phyloP scores from a whole-genome alignment of 2,329 filamentous ascomycete species.

The Fusarium metavorans region DNA sequence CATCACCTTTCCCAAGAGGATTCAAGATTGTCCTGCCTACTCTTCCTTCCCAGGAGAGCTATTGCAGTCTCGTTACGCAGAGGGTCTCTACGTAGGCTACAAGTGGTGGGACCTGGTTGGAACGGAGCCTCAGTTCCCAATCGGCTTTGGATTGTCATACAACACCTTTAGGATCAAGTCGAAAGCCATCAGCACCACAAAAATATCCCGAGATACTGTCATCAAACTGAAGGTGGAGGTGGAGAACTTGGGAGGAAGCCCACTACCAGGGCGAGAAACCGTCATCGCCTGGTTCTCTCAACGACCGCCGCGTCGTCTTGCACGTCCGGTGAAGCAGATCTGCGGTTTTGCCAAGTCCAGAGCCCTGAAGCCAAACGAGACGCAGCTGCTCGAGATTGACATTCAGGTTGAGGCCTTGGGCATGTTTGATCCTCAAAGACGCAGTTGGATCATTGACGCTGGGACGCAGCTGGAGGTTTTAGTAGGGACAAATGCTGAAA shows the following conservation, averaged over 20 bases:
- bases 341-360: background rate
- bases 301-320: background rate
- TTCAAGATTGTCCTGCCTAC: background rate
- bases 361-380: background rate
- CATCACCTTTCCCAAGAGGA: background rate
- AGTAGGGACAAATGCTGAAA: background rate
- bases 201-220: background rate
- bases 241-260: background rate
- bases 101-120: background rate
- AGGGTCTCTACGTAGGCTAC: background rate
- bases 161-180: background rate
- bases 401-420: background rate
- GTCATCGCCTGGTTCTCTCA: background rate
- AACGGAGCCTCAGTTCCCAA: background rate
- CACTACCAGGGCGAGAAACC: background rate
- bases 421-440: background rate
- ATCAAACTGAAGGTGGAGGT: background rate
- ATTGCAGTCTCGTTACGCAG: background rate
- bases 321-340: background rate
- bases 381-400: background rate
- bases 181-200: background rate
- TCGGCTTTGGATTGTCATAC: background rate
- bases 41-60: background rate
- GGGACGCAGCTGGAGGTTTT: background rate
- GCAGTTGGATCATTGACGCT: background rate